These are phyloP conservation scores for baker's yeast (Saccharomyces cerevisiae) DNA, from an alignment of 805 yeast genomes.

Conservation along the genomic window DNA sequence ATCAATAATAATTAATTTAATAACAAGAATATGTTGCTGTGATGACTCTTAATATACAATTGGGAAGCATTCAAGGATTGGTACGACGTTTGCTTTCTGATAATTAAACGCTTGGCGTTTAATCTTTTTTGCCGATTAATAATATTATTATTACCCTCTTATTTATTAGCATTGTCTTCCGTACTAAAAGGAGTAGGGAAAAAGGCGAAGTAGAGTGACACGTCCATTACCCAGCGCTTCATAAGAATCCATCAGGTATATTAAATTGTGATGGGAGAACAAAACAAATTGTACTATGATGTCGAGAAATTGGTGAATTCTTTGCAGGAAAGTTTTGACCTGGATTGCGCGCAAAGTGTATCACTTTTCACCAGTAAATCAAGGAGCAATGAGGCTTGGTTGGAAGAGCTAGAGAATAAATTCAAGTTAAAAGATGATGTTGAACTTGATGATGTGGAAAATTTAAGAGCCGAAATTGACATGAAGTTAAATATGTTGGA, in stretches of 20 bases:
- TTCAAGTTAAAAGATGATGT: constrained; percentile 20
- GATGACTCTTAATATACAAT: background rate
- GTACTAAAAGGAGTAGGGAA: background rate
- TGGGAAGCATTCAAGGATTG: too few species aligned
- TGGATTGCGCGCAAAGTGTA: constrained; percentile 23
- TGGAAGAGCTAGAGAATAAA: constrained; percentile 14
- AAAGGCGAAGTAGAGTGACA: background rate
- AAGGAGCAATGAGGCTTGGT: constrained; percentile 15
- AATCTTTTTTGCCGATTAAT: too few species aligned
- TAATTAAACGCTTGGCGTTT: too few species aligned
- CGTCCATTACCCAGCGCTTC: background rate
- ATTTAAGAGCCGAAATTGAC: constrained; percentile 14
- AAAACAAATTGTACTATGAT: constrained; percentile 3
- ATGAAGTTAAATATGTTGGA: constrained; percentile 28
- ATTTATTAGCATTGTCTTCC: background rate
- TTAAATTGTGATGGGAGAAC: background rate
- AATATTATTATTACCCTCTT: background rate
- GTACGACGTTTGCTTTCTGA: too few species aligned
- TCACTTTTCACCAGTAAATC: constrained; percentile 20
- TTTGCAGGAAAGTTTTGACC: constrained; percentile 23
- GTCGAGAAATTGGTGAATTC: constrained; percentile 16
- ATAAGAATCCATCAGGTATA: background rate
- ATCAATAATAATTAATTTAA: background rate
- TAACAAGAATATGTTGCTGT: background rate
- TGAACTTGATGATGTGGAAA: constrained; percentile 26